These are phyloP conservation scores for Aspergillus novofumigatus DNA, from an alignment of 2,329 filamentous ascomycete species.

Conservation along the genomic window DNA sequence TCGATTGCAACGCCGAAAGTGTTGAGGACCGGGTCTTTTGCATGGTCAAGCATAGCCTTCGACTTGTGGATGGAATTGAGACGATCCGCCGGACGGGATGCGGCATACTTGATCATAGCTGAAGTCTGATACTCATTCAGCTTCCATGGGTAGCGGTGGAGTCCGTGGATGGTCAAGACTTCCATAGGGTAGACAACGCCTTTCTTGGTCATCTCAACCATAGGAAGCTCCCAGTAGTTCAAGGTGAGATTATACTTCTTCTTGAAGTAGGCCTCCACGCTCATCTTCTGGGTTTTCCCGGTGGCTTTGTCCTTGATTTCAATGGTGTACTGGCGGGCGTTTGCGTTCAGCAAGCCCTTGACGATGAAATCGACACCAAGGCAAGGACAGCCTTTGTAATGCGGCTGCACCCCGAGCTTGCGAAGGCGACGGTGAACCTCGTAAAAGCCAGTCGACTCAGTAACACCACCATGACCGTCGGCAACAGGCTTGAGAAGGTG, in stretches of 20 bases:
- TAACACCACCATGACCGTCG: conserved; percentile 21
- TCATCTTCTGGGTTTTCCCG: conserved; percentile 45
- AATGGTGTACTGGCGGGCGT: conserved; percentile 43
- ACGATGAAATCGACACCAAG: conserved; percentile 47
- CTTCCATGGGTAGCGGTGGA: conserved; percentile 58
- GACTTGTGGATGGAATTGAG: conserved; percentile 63
- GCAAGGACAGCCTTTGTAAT: conserved; percentile 33
- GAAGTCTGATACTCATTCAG: conserved; percentile 63
- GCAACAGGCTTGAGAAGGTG: conserved; percentile 17
- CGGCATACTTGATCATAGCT: conserved; percentile 89
- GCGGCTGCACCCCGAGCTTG: conserved; percentile 36
- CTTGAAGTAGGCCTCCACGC: conserved; percentile 57
- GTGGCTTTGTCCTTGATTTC: conserved; percentile 37
- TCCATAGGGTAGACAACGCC: conserved; percentile 55
- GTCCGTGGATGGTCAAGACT: conserved; percentile 47
- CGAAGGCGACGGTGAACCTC: conserved; percentile 27
- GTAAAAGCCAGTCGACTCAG: conserved; percentile 22
- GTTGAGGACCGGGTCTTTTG: conserved; percentile 62
- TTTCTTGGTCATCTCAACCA: conserved; percentile 57
- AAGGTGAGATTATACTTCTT: conserved; percentile 49
- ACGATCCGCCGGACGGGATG: conserved; percentile 69
- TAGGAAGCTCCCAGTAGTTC: conserved; percentile 47
- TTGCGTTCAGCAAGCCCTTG: conserved; percentile 44
- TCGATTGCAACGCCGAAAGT: conserved; percentile 72
- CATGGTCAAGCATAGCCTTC: conserved; percentile 64